Conservation (phyloP, 1,284 basidiomycete genomes). For the Tremellales sp. region DNA sequence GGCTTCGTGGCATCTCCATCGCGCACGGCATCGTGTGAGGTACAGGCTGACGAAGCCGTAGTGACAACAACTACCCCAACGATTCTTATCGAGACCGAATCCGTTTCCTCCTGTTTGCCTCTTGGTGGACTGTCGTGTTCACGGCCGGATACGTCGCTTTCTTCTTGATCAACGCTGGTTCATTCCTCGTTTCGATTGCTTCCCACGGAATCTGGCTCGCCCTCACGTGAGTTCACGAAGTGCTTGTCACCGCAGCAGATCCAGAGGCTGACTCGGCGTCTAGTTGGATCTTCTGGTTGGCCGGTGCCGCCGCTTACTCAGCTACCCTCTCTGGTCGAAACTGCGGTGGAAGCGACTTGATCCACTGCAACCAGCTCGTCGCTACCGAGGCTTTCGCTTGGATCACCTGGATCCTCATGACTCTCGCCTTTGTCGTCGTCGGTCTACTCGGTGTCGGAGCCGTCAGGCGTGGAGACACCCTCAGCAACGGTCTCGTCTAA, state of each 20-base stretch:
- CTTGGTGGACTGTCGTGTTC: conserved; percentile 50
- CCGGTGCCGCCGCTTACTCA: conserved; percentile 40
- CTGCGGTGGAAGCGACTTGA: conserved; percentile 27
- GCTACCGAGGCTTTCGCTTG: conserved; percentile 48
- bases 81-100: conserved; percentile 39
- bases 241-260: conserved; percentile 1
- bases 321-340: conserved; percentile 40
- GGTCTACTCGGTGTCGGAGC: conserved; percentile 29
- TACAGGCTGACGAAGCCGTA: conserved; percentile 9
- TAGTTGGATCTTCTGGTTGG: conserved; percentile 49
- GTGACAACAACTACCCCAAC: conserved; percentile 33
- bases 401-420: conserved; percentile 47
- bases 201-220: conserved; percentile 40
- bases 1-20: background rate
- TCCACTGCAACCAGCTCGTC: conserved; percentile 41
- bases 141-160: conserved; percentile 38
- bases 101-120: conserved; percentile 47
- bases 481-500: conserved; percentile 24
- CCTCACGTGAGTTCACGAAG: conserved; percentile 43
- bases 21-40: background rate
- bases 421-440: conserved; percentile 29
- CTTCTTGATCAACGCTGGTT: conserved; percentile 35
- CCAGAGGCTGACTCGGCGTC: background rate
- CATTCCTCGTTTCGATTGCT: conserved; percentile 40
- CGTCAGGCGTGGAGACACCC: conserved; percentile 38